Conservation (phyloP, 345 rosid species). For the Conringia planisiliqua region DNA sequence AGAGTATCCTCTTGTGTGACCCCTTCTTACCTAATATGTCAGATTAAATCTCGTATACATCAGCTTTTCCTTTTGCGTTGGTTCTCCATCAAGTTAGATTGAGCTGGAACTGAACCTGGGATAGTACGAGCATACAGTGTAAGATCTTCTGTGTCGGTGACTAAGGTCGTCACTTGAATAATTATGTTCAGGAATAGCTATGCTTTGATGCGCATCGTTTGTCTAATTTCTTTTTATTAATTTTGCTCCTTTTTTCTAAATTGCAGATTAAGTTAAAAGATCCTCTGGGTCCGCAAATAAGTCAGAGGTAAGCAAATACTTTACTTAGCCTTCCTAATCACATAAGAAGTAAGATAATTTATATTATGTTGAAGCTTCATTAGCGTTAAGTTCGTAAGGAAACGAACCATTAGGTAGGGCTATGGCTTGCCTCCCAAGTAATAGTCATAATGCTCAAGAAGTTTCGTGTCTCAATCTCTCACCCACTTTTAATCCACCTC, state of each 20-base stretch:
- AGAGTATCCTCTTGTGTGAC: constrained; percentile 9
- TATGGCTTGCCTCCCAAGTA: constrained; percentile 14
- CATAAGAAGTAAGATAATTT: constrained; percentile 1
- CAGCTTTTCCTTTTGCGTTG: neutral
- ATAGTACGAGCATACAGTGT: neutral
- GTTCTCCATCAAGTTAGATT: neutral
- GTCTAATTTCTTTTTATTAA: constrained; percentile 1
- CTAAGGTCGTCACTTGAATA: constrained; percentile 12
- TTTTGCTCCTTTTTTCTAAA: constrained; percentile 8
- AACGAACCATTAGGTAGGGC: constrained; percentile 3
- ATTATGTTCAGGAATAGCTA: constrained; percentile 11
- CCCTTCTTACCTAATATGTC: neutral
- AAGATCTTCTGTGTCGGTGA: neutral
- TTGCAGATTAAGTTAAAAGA: constrained; percentile 27
- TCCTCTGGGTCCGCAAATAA: constrained; percentile 29
- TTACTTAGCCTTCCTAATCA: constrained; percentile 24
- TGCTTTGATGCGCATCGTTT: constrained; percentile 16
- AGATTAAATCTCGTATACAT: neutral
- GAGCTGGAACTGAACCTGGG: neutral
- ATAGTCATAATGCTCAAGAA: neutral
- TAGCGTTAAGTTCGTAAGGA: neutral
- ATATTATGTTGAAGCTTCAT: constrained; percentile 14
- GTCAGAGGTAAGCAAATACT: constrained; percentile 29
- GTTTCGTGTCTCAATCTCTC: constrained; percentile 28
- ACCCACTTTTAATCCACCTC: constrained; percentile 19